Percentiles rank a stretch among this genome's conserved stretches.
Evolutionary conservation across 768 basidiomycete genomes (phyloP).

Genomic region (Podaxis mareebaensis): DNA sequence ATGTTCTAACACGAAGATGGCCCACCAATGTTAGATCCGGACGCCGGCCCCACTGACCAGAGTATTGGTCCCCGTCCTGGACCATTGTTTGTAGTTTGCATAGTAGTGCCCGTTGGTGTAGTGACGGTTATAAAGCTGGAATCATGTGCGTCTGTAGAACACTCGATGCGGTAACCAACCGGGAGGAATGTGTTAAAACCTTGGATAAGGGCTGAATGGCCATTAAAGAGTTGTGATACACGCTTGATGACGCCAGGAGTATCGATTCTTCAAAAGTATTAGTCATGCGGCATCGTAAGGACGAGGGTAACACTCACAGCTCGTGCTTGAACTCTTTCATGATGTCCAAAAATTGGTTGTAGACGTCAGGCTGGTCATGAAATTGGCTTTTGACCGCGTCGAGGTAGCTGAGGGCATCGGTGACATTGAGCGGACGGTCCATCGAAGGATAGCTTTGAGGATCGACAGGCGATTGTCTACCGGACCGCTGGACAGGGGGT

Average conservation of each 20-base stretch:
- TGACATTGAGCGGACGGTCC: conserved; percentile 82
- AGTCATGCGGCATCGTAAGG: not conserved
- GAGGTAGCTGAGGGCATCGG: conserved; percentile 91
- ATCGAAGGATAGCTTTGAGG: conserved; percentile 30
- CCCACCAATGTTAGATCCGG: conserved; percentile 18
- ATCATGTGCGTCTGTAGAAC: conserved; percentile 62
- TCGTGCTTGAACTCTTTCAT: conserved; percentile 99
- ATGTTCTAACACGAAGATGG: not conserved
- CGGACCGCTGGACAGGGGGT: conserved; percentile 22
- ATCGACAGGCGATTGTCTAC: conserved; percentile 29
- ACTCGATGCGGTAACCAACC: conserved; percentile 91
- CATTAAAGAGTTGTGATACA: conserved; percentile 90
- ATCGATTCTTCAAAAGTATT: conserved; percentile 67
- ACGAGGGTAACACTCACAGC: conserved; percentile 47
- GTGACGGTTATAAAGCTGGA: conserved; percentile 73
- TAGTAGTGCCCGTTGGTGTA: conserved; percentile 67
- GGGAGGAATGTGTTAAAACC: conserved; percentile 99
- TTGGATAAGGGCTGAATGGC: conserved; percentile 88
- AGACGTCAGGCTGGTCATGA: conserved; percentile 89
- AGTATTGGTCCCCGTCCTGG: conserved; percentile 36
- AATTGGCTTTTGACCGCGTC: conserved; percentile 94
- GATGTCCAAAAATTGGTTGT: conserved; percentile 92
- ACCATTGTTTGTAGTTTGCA: conserved; percentile 55
- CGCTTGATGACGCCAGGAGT: conserved; percentile 97
- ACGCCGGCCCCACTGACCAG: conserved; percentile 33